Base-by-base conservation (phyloP, 768 basidiomycete species). In the Mycena crocata region DNA sequence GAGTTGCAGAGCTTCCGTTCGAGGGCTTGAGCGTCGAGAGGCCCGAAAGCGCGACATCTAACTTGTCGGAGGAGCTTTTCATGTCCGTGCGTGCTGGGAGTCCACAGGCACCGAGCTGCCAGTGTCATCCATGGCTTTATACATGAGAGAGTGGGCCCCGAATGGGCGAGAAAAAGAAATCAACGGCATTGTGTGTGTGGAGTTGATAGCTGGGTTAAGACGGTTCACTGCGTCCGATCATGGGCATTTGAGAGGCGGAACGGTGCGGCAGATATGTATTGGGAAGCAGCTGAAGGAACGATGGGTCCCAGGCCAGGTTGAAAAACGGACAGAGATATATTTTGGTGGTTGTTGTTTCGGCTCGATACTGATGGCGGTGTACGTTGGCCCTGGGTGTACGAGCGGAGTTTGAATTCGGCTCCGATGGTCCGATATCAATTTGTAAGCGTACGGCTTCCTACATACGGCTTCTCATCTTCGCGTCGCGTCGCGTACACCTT, bases 1-100 rank as follows among this genome's bases (percentile, higher is more conserved):
- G 64, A 45, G 64, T 69, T 8, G 54, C 35, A 15, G 54, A 42
- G 54, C 68, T 70, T 40, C 37, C 45, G 54, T 61, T 64, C 12
- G 51, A 57, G 19, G 34, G 31, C 42, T 48, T 57, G 55, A 64
- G 46, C 35, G 15, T 12, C 28, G 42, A 34, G 35, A 62, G 52
- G 5, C 19, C 45, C 28, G 34, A 31, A n/a, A 19, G 46, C 15
- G 30, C 24, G 19, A 24, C 46, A 2, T 23, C 32, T 28, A 7
- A 17, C 46, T 64, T 57, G 19, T 57, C 46, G 42, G 62, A 49
- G 46, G 39, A 51, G 12, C 15, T n/a, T 9, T n/a, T 48, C 21
- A 30, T 28, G 37, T 56, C 46, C 54, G 50, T 64, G 55, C 3
- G 37, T 35, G 52, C 26, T 13, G 54, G 7, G 54, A 17, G 35